Base-by-base conservation (phyloP, 176 grass and related monocot genomes). In the Zoysia pacifica region DNA sequence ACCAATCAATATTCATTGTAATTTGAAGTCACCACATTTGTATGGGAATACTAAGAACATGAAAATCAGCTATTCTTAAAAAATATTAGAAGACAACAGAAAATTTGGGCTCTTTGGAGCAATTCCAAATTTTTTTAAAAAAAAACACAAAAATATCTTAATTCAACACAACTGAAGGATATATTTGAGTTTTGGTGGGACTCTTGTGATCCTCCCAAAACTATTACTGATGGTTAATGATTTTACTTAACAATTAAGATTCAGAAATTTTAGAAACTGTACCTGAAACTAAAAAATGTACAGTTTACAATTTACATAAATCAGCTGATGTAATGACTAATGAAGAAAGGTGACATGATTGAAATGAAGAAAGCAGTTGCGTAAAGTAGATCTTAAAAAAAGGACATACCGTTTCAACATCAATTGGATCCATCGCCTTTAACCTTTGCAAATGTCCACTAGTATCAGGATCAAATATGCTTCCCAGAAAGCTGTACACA, bases 401-500 rank as follows among this genome's bases (percentile, higher is more conserved):
- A 83, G 53, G 53, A 74, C 76, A 55, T 88, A 96, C 92, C 65
- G 97, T 96, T 93, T 99, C 92, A 65, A 86, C 61, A 38, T 99
- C 86, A 86, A 99, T 91, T 3, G 93, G 92, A 91, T 96, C 86
- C 97, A 99, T 99, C 45, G 83, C 84, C 61, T 89, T 93, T 85
- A 99, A 74, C 74, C 84, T 93, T 82, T 96, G 84, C 84, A 96
- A 82, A 84, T 99, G 97, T 2, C 88, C 93, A 61, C 74, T 96
- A 11, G 87, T 88, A 83, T 81, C 90, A 50, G 97, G 93, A 73
- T 99, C 97, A 86, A 99, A 99, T 77, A 96, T 79, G 70, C 90
- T 95, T 62, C 93, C 97, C 14, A 99, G 88, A 76, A 99, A 99
- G 78, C 69, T 81, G 76, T 99, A 99, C 73, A 99, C 97, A 60